Percentiles rank a stretch among this genome's conserved stretches.
Evolutionary conservation across 306 rosid genomes (phyloP).

Genomic region (Acacia crassicarpa): DNA sequence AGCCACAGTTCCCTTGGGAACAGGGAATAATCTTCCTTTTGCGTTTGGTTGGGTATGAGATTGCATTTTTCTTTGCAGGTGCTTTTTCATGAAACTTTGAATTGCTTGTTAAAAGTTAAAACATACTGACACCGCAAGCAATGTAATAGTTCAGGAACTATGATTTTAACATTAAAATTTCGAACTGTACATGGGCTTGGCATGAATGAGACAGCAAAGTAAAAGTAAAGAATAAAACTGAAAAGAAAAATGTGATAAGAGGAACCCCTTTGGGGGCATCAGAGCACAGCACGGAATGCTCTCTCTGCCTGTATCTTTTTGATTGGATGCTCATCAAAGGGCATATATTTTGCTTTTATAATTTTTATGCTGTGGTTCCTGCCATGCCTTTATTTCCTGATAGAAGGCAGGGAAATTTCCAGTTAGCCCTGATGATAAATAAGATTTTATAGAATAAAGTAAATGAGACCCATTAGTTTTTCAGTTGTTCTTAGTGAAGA

Average conservation of each 20-base stretch:
- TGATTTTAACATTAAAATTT: not conserved
- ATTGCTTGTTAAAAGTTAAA: conserved; percentile 12
- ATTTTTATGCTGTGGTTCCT: not conserved
- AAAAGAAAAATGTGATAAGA: not conserved
- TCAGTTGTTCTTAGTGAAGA: not conserved
- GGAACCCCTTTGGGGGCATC: not conserved
- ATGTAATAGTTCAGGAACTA: conserved; percentile 10
- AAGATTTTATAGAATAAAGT: not conserved
- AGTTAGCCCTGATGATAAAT: conserved; percentile 19
- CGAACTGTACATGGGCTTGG: not conserved
- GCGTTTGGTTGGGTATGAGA: conserved; percentile 95
- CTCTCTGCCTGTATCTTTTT: not conserved
- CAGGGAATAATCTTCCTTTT: conserved; percentile 98
- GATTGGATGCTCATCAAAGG: conserved; percentile 1
- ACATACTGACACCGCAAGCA: not conserved
- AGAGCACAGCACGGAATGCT: not conserved
- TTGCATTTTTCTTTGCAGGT: not conserved
- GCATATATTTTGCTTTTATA: not conserved
- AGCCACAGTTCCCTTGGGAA: conserved; percentile 92
- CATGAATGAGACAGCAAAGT: not conserved
- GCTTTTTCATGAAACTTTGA: conserved; percentile 5
- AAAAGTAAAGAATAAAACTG: not conserved
- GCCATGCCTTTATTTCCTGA: not conserved
- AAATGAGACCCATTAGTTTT: not conserved
- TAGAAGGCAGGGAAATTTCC: conserved; percentile 1